phyloP scores from a whole-genome alignment of 176 grass and related monocot species.

The Bonia amplexicaulis region DNA sequence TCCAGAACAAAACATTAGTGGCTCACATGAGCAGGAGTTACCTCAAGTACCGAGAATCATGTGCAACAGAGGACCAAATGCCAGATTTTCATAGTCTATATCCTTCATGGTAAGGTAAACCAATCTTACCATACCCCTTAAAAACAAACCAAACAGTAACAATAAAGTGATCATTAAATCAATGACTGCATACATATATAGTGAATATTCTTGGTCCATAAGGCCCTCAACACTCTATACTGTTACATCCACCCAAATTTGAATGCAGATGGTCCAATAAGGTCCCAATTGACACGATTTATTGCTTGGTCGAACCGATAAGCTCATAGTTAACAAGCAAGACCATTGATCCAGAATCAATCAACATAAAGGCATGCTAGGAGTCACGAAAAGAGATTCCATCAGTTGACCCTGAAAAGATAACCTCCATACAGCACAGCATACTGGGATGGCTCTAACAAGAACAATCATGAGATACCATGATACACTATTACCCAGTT shows the following conservation, averaged over 20 bases:
- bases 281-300: conserved; percentile 9
- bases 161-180: conserved; percentile 24
- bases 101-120: not conserved
- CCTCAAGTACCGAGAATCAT: conserved; percentile 9
- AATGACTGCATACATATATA: conserved; percentile 22
- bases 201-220: conserved; percentile 21
- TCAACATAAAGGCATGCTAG: conserved; percentile 10
- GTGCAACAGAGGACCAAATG: not conserved
- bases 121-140: conserved; percentile 17
- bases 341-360: conserved; percentile 17
- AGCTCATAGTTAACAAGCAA: not conserved
- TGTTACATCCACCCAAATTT: conserved; percentile 21
- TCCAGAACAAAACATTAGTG: conserved; percentile 28
- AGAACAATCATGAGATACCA: conserved; percentile 11
- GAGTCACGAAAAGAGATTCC: conserved; percentile 15
- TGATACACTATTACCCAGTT: conserved; percentile 20
- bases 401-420: conserved; percentile 19
- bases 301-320: conserved; percentile 19
- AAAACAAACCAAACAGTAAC: conserved; percentile 38
- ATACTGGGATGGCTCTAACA: conserved; percentile 2
- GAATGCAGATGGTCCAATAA: conserved; percentile 4
- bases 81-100: not conserved
- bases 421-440: conserved; percentile 16
- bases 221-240: conserved; percentile 7
- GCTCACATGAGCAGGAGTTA: conserved; percentile 22